Evolutionary conservation across 108 stramenopile species (phyloP), one percentile per base, ranked within the genome.

Genomic region (Pseudonitzschia multistriata): DNA sequence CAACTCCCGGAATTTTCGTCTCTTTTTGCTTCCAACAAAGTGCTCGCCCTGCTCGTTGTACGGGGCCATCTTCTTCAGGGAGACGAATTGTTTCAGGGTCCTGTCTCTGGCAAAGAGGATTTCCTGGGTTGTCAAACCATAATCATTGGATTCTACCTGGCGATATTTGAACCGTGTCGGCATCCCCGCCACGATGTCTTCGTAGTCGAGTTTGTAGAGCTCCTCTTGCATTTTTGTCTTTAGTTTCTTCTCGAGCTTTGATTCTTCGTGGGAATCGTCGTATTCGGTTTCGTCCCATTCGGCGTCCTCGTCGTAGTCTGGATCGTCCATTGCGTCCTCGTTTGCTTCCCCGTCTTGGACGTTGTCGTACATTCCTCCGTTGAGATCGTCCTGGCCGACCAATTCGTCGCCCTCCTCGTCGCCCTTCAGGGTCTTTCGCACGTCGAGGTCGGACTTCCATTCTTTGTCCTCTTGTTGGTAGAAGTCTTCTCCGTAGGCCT

Each of bases 81-180:
- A 90, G 21, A 99, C 98, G 69, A 91, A 97, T 64, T 93, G 87
- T 69, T 97, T 97, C 60, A 99, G 79, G 21, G 93, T 90, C 5
- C 79, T 56, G 78, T 98, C 97, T 27, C 92, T 83, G 10, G 98
- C 96, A 47, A 91, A 73, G 25, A 99, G 81, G 66, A 99, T 97
- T 68, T 98, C 98, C 67, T 96, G 91, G 19, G 94, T 77, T 19
- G 87, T 82, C 63, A 99, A 76, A 6, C 99, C 99, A 73, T 87
- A 99, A 71, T 76, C 84, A 65, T 98, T 96, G 14, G 79, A 49
- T 40, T 92, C 89, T 6, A 99, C 99, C 45, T 87, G 73, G 7
- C 95, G 83, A 80, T 99, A 99, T 73, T 98, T 98, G 87, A 99
- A 99, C n/a, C 98, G 88, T 5, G 93, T 94, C 21, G 95, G 96